Percentiles rank a stretch among this genome's conserved stretches.
phyloP scores from a whole-genome alignment of 345 rosid species.

The Eucalyptus coolabah region DNA sequence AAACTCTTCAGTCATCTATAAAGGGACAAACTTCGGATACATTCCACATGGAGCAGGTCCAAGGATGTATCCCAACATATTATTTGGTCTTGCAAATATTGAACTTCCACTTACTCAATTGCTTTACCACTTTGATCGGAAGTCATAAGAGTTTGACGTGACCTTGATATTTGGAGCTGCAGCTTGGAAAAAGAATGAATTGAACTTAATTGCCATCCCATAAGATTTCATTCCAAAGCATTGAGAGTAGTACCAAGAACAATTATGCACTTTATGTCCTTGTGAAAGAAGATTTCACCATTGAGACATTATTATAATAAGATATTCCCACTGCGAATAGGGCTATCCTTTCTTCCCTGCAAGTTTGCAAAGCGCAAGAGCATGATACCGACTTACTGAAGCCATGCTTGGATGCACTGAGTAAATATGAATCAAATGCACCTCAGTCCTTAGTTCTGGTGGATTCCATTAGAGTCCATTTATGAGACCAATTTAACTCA shows the following conservation, averaged over 20 bases:
- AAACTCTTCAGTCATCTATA: not conserved
- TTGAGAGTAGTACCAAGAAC: not conserved
- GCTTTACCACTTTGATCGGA: not conserved
- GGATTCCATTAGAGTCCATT: too few relatives aligned
- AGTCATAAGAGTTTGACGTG: not conserved
- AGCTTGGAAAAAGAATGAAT: not conserved
- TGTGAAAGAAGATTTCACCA: not conserved
- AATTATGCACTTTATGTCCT: not conserved
- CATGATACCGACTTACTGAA: too few relatives aligned
- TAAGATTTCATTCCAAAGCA: not conserved
- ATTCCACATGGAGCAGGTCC: not conserved
- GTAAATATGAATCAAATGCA: too few relatives aligned
- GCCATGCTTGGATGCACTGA: too few relatives aligned
- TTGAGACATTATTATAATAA: not conserved
- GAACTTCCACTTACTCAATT: not conserved
- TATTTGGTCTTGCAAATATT: not conserved
- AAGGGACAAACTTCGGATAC: not conserved
- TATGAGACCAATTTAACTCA: too few relatives aligned
- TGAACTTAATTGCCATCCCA: not conserved
- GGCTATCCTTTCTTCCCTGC: not conserved
- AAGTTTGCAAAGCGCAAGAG: not conserved
- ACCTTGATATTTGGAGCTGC: not conserved
- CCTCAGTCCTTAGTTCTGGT: too few relatives aligned
- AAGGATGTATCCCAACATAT: not conserved
- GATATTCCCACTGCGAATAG: not conserved